Base-by-base conservation (phyloP, 1,284 basidiomycete species). In the Ganoderma resinaceum region DNA sequence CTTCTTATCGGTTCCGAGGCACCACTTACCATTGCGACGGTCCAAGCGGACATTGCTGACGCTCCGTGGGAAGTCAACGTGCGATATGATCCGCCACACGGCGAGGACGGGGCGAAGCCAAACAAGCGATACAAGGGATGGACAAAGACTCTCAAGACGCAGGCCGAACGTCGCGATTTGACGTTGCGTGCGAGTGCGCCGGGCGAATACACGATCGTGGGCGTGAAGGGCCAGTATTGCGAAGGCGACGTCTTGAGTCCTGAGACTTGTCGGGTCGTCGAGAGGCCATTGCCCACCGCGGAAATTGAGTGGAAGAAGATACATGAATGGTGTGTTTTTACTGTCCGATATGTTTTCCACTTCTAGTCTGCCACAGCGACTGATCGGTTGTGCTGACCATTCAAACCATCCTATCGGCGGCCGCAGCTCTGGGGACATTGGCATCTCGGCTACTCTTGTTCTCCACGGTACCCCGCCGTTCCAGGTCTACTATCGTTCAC, bases 401-500 rank as follows among this genome's bases (percentile, higher is more conserved):
- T 73, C 20, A 16, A 26, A 38, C 37, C 37, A 26, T 18, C 61
- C 58, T 12, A 18, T 68, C 58, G 38, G 38, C 2, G 14, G 16
- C 2, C 57, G 23, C 70, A 98, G 96, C 78, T 96, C 95, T 42
- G 95, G 96, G 16, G 96, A 98, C 73, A 96, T 95, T 33, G 97
- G 97, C 11, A 93, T 97, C 62, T 92, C 92, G 33, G 95, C 95
- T 6, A 89, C 92, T 16, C 89, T 98, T 58, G 89, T 96, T 61
- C 86, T 99, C 57, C 94, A 92, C 53, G 97, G 97, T 26, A 93
- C 90, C 1, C 93, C 96, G 40, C 97, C 97, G 1, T 99, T 98
- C 86, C 84, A 86, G 60, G 87, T 97, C 7, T 90, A 90, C 78
- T 96, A 96, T 82, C 88, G 85, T 38, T 87, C 91, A 74, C 90